Percentiles rank a stretch among this genome's conserved stretches.
Evolutionary conservation across 2,329 filamentous ascomycete species (phyloP).

Genomic region (Cladosporium oxysporum): DNA sequence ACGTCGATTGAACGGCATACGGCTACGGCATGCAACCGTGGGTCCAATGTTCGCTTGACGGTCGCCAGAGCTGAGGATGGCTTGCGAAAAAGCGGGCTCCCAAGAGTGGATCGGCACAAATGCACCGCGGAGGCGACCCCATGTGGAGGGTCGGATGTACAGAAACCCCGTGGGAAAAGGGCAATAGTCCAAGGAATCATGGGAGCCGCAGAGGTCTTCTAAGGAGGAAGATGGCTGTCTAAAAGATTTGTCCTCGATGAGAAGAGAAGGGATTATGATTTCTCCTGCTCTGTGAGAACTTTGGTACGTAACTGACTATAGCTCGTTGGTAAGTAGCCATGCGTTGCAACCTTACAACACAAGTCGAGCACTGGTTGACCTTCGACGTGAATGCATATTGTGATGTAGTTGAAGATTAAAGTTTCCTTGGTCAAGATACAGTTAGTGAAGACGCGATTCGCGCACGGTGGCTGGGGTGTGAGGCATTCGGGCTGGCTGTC

Average conservation of each 20-base stretch:
- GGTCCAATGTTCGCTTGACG: not conserved
- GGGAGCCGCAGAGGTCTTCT: not conserved
- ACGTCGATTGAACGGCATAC: not conserved
- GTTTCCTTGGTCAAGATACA: not conserved
- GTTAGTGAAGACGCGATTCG: not conserved
- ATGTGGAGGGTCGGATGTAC: not conserved
- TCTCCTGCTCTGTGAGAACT: not conserved
- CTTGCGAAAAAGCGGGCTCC: not conserved
- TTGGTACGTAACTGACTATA: not conserved
- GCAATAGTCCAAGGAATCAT: not conserved
- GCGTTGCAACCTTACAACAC: not conserved
- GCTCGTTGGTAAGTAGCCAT: not conserved
- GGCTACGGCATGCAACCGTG: not conserved
- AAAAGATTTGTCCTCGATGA: not conserved
- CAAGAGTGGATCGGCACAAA: not conserved
- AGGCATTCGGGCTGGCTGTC: not conserved
- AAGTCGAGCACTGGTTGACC: not conserved
- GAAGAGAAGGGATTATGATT: not conserved
- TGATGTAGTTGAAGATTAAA: not conserved
- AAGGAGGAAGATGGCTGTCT: not conserved
- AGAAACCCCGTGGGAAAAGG: not conserved
- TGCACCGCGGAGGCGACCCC: not conserved
- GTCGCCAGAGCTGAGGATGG: not conserved
- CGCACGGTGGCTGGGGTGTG: not conserved
- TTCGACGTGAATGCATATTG: not conserved